These are phyloP conservation scores for Annulohypoxylon nitens DNA, from an alignment of 495 filamentous ascomycete genomes.

Conservation along the genomic window DNA sequence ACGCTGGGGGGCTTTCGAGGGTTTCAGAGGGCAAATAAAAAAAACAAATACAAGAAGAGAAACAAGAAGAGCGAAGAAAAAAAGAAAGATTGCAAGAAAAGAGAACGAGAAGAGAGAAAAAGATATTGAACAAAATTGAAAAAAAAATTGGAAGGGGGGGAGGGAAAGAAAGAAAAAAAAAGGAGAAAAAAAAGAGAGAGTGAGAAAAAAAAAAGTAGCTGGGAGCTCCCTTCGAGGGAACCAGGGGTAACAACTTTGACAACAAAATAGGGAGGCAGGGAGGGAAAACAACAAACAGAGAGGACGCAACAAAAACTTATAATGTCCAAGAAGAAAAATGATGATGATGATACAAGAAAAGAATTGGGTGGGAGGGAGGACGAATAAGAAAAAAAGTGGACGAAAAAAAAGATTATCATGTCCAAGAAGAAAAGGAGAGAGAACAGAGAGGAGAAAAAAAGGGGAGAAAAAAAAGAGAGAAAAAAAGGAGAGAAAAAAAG, in stretches of 20 bases:
- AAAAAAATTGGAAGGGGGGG: neutral
- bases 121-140: neutral
- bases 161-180: neutral
- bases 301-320: too few species aligned
- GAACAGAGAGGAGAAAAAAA: neutral
- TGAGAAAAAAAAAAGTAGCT: too few species aligned
- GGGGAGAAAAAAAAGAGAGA: neutral
- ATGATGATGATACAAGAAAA: neutral
- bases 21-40: neutral
- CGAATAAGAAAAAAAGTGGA: neutral
- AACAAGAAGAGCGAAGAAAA: neutral
- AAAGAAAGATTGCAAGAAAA: neutral
- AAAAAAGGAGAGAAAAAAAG: neutral
- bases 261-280: too few species aligned
- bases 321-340: too few species aligned
- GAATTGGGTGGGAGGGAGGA: neutral
- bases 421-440: neutral
- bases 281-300: too few species aligned
- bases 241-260: too few species aligned
- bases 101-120: neutral
- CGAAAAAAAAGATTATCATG: neutral
- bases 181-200: too few species aligned
- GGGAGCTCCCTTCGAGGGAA: too few species aligned
- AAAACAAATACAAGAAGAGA: neutral
- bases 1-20: neutral